These are phyloP conservation scores for Isochrysis galbana DNA, from an alignment of 78 protist genomes.

Conservation along the genomic window DNA sequence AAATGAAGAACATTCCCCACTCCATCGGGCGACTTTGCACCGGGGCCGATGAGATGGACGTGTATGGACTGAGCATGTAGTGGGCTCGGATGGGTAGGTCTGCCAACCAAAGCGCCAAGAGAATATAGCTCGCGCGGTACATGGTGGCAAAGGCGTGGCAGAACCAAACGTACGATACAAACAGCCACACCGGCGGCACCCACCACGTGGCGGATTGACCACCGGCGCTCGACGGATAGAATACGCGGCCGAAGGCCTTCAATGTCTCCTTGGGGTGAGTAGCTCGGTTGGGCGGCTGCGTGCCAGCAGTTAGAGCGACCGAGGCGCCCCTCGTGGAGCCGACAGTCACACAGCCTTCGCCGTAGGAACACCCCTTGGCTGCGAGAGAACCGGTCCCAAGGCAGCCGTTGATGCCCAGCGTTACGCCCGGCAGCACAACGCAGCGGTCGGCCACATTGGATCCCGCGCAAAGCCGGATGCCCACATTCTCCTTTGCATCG, in stretches of 20 bases:
- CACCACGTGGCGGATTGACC: neutral
- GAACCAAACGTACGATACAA: neutral
- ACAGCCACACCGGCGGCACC: neutral
- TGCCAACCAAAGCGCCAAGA: neutral
- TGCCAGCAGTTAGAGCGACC: too few species aligned
- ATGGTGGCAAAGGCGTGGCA: neutral
- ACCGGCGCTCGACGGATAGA: neutral
- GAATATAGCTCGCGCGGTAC: neutral
- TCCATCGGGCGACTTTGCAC: neutral
- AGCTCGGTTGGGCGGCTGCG: neutral
- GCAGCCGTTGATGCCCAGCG: neutral
- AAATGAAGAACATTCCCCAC: neutral
- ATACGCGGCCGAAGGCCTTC: neutral
- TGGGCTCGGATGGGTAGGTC: neutral
- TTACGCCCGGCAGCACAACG: neutral
- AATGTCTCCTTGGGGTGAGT: neutral
- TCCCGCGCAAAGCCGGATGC: neutral
- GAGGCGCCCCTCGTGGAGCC: too few species aligned
- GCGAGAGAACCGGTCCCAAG: conserved; percentile 5
- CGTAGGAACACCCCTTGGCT: neutral
- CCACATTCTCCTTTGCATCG: too few species aligned
- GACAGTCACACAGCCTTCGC: neutral
- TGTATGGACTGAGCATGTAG: neutral
- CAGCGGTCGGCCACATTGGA: conserved; percentile 1
- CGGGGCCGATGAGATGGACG: neutral